Evolutionary conservation across 805 yeast genomes (phyloP).

Genomic region (Barnettozyma botsteinii): DNA sequence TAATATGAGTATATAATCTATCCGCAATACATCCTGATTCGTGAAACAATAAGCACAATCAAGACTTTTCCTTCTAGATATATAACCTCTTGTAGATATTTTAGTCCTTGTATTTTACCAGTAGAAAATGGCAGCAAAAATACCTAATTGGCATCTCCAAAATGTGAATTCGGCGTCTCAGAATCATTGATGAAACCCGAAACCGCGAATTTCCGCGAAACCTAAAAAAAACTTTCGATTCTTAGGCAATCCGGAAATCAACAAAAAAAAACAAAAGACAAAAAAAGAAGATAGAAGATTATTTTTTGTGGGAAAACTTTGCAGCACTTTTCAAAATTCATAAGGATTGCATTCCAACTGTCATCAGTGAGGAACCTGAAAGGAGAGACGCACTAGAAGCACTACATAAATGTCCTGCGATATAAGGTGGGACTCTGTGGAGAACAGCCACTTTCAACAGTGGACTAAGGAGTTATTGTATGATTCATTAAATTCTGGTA

Average conservation of each 20-base stretch:
- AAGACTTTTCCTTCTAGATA: too few relatives aligned
- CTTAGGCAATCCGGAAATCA: background rate
- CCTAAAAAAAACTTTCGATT: background rate
- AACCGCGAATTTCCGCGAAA: background rate
- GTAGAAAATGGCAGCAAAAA: too few relatives aligned
- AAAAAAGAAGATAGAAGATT: background rate
- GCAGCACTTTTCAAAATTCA: background rate
- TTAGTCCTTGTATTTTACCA: too few relatives aligned
- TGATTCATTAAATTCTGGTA: constrained; percentile 69
- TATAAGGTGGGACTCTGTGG: constrained; percentile 71
- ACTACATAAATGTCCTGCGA: constrained; percentile 58
- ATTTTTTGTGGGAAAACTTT: background rate
- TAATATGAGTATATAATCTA: too few relatives aligned
- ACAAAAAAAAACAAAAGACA: background rate
- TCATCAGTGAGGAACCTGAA: too few relatives aligned
- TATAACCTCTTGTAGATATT: too few relatives aligned
- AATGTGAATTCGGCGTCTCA: too few relatives aligned
- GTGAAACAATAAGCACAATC: too few relatives aligned
- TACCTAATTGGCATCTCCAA: background rate
- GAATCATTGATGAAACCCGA: too few relatives aligned
- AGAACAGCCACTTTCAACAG: constrained; percentile 52
- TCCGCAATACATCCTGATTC: too few relatives aligned
- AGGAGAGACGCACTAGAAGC: too few relatives aligned
- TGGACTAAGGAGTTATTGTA: constrained; percentile 64
- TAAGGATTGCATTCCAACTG: background rate